phyloP scores from a whole-genome alignment of 2,329 filamentous ascomycete genomes.

The Exophiala alcalophila region DNA sequence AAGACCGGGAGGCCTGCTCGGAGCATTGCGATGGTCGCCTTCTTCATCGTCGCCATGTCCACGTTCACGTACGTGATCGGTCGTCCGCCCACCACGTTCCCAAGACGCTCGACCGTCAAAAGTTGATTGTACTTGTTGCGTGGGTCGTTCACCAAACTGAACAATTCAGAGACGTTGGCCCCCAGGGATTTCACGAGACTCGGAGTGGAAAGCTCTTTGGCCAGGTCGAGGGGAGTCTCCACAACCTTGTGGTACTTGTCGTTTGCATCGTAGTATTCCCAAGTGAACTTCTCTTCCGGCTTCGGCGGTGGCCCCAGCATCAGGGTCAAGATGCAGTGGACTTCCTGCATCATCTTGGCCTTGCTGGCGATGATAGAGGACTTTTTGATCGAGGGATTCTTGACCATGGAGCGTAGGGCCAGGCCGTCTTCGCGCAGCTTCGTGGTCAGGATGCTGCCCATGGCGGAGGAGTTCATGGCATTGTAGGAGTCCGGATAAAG shows the following conservation, averaged over 20 bases:
- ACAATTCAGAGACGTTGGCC: slow-evolving; percentile 63
- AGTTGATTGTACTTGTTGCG: slow-evolving; percentile 70
- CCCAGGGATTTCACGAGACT: slow-evolving; percentile 57
- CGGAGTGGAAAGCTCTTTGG: slow-evolving; percentile 63
- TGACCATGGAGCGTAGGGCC: slow-evolving; percentile 60
- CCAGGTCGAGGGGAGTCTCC: slow-evolving; percentile 68
- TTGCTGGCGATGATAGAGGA: slow-evolving; percentile 55
- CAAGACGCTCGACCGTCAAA: slow-evolving; percentile 73
- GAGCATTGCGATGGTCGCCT: slow-evolving; percentile 72
- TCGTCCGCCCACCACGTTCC: slow-evolving; percentile 75
- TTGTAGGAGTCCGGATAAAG: slow-evolving; percentile 82
- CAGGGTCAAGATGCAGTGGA: slow-evolving; percentile 77
- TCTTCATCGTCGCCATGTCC: slow-evolving; percentile 68
- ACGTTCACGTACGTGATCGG: slow-evolving; percentile 81
- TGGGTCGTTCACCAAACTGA: slow-evolving; percentile 83
- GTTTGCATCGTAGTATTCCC: slow-evolving; percentile 72
- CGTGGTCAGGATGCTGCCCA: slow-evolving; percentile 74
- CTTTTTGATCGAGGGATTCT: slow-evolving; percentile 41
- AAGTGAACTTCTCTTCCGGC: slow-evolving; percentile 67
- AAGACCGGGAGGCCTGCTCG: slow-evolving; percentile 76
- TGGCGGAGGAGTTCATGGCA: slow-evolving; percentile 64
- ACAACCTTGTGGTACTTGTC: slow-evolving; percentile 62
- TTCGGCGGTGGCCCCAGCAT: slow-evolving; percentile 76
- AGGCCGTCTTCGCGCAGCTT: slow-evolving; percentile 85
- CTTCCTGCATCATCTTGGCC: slow-evolving; percentile 72